Base-by-base conservation (phyloP, 2,329 filamentous ascomycete species). In the Alternaria gansuensis region DNA sequence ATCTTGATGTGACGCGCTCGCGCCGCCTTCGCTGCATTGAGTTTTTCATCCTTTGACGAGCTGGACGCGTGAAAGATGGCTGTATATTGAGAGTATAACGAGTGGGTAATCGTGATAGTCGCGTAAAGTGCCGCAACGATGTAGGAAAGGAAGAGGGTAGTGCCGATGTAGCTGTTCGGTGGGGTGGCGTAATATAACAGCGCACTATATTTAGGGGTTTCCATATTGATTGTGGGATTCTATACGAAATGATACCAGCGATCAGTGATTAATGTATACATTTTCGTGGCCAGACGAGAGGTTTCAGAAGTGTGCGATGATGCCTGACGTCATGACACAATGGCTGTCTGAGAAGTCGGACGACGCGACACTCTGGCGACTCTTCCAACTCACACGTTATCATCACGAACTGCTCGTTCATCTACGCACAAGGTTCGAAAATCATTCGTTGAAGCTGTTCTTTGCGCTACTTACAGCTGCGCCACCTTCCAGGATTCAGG, bases 261-360 rank as follows among this genome's bases (percentile, higher is more conserved):
- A n/a, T 24, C 9, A 24, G 24, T 14, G 44, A 2, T 29, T 21
- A 45, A 55, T 57, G 29, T 41, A 54, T 33, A 37, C 51, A 44
- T 49, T 37, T 14, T 13, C 4, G 41, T 17, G 43, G 31, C 17
- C 39, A 54, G 44, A 51, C 36, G 39, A 29, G 8, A 43, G 31
- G 44, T 54, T 50, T 56, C 33, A 45, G 8, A 44, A 51, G 57
- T 64, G 50, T 40, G 37, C 48, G 63, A 61, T 62, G 62, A 62
- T 60, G 48, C 23, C 54, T 73, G 71, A 74, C 69, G 71, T 75
- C 69, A 74, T 68, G 68, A 71, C 66, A 69, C 72, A 54, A 13
- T 60, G 33, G 43, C 33, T 60, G 70, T 72, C 46, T 65, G 62
- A 63, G 52, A 63, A 53, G n/a, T 62, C 65, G 63, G 65, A 51